Conservation (phyloP, 2,329 filamentous ascomycete species). For the Trichoderma aggressivum region DNA sequence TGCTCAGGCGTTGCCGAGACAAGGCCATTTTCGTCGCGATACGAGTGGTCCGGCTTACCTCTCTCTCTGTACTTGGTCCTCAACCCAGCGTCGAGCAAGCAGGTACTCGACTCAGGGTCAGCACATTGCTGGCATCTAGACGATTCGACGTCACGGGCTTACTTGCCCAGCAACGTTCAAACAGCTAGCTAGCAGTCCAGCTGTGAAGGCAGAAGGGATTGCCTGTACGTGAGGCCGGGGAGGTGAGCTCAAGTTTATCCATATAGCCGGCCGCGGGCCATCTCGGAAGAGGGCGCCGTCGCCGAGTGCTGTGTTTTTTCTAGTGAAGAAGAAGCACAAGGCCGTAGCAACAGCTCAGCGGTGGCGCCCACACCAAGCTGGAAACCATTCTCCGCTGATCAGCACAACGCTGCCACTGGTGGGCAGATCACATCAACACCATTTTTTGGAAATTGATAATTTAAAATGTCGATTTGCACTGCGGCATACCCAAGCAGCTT, state of each 20-base stretch:
- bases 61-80: background rate
- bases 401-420: background rate
- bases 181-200: background rate
- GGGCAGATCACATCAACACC: background rate
- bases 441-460: background rate
- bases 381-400: conserved; percentile 3
- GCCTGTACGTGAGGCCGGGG: background rate
- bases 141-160: background rate
- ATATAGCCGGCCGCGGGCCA: background rate
- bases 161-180: background rate
- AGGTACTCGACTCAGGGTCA: background rate
- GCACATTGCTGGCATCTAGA: background rate
- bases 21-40: background rate
- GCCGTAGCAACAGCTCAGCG: background rate
- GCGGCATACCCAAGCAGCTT: background rate
- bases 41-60: background rate
- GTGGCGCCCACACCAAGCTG: conserved; percentile 4
- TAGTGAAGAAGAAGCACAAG: background rate
- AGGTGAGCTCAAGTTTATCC: background rate
- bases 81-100: background rate
- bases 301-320: background rate
- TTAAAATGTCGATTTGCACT: background rate
- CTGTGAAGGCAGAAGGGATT: too few relatives aligned
- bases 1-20: conserved; percentile 5
- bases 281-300: background rate